A percentile compares a stretch with the other conserved stretches of the same genome.
phyloP scores from a whole-genome alignment of 2,329 filamentous ascomycete species.

The Aspergillus arachidicola region DNA sequence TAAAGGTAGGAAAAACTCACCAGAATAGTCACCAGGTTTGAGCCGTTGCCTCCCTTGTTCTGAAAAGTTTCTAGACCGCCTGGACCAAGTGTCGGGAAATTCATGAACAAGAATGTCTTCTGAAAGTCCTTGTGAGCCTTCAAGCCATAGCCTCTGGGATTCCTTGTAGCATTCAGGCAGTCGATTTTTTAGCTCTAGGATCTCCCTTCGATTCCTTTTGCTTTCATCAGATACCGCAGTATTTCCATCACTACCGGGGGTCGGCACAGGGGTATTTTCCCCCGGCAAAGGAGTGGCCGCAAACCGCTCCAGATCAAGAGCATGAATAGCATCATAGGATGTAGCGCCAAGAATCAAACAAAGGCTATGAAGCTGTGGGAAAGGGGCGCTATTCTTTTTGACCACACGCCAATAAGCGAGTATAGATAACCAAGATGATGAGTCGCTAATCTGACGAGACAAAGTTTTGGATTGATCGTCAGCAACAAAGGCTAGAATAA shows the following conservation, averaged over 20 bases:
- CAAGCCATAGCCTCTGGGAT: slow-evolving; percentile 48
- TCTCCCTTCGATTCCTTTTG: slow-evolving; percentile 40
- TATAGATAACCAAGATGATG: slow-evolving; percentile 50
- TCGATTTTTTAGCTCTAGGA: slow-evolving; percentile 43
- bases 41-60: slow-evolving; percentile 39
- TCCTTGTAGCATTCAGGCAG: slow-evolving; percentile 45
- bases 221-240: slow-evolving; percentile 41
- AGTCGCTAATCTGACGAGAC: slow-evolving; percentile 41
- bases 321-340: slow-evolving; percentile 49
- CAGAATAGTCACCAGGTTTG: slow-evolving; percentile 38
- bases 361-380: slow-evolving; percentile 47
- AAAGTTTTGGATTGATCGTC: slow-evolving; percentile 44
- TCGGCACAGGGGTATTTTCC: slow-evolving; percentile 43
- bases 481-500: slow-evolving; percentile 50
- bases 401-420: slow-evolving; percentile 52
- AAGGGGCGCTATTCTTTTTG: slow-evolving; percentile 39
- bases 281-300: slow-evolving; percentile 42
- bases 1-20: slow-evolving; percentile 47
- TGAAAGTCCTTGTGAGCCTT: slow-evolving; percentile 44
- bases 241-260: slow-evolving; percentile 47
- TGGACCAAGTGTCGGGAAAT: slow-evolving; percentile 50
- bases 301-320: slow-evolving; percentile 49
- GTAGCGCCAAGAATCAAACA: slow-evolving; percentile 50
- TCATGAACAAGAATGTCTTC: slow-evolving; percentile 43
- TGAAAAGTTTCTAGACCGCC: slow-evolving; percentile 39